phyloP scores from a whole-genome alignment of 805 yeast species.

The Yamadazyma olivae region DNA sequence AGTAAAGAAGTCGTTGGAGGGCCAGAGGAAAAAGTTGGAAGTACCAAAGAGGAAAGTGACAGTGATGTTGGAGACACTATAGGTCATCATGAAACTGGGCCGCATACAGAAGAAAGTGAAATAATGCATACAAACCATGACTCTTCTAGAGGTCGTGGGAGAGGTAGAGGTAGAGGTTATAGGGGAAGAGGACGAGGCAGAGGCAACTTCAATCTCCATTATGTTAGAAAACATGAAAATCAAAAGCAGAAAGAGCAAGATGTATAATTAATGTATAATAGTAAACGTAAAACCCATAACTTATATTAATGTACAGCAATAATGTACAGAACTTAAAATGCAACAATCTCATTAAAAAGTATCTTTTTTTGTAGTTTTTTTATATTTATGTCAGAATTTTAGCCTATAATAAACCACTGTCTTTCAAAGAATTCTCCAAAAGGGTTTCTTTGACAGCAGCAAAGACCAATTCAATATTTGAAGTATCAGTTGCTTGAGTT shows the following conservation, averaged over 20 bases:
- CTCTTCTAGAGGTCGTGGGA: conserved; percentile 7
- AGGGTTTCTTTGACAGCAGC: conserved; percentile 82
- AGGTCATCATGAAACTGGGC: too few relatives aligned
- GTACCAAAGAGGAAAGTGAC: not conserved
- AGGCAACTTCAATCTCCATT: conserved; percentile 21
- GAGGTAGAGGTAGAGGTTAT: conserved; percentile 15
- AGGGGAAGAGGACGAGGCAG: conserved; percentile 18
- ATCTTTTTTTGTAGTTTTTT: too few relatives aligned
- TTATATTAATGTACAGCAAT: conserved; percentile 5
- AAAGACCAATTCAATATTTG: conserved; percentile 80
- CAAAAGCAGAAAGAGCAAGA: conserved; percentile 1
- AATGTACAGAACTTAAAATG: conserved; percentile 1
- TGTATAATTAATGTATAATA: conserved; percentile 12
- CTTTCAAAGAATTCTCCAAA: conserved; percentile 70
- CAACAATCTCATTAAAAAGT: not conserved
- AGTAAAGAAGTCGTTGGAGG: not conserved
- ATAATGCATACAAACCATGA: too few relatives aligned
- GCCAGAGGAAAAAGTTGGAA: not conserved
- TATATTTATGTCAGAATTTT: not conserved
- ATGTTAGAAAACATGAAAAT: conserved; percentile 19
- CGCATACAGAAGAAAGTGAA: too few relatives aligned
- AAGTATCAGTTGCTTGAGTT: conserved; percentile 92
- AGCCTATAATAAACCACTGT: conserved; percentile 61
- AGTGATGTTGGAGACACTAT: too few relatives aligned
- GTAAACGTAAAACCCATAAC: not conserved